Evolutionary conservation across 345 rosid genomes (phyloP).

Genomic region (Rhizophora apiculata): DNA sequence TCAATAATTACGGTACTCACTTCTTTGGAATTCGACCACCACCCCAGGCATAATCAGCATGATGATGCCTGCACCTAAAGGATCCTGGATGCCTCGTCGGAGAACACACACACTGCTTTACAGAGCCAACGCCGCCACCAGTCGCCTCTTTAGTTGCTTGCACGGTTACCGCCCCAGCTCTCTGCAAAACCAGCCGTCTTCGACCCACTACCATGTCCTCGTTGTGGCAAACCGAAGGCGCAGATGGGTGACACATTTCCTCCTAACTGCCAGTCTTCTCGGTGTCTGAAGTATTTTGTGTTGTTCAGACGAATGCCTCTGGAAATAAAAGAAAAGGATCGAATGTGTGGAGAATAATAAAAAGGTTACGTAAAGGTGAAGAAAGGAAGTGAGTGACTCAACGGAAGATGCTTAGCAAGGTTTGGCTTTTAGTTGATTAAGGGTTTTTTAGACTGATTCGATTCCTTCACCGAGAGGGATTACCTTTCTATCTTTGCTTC

Average conservation of each 20-base stretch:
- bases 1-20: background rate
- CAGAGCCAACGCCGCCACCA: slow-evolving; percentile 12
- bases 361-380: background rate
- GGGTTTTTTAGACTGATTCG: slow-evolving; percentile 20
- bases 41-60: slow-evolving; percentile 48
- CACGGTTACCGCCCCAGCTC: background rate
- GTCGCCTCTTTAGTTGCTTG: slow-evolving; percentile 8
- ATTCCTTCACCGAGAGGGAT: slow-evolving; percentile 15
- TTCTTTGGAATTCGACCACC: slow-evolving; percentile 9
- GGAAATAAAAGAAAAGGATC: slow-evolving; percentile 14
- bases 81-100: slow-evolving; percentile 79
- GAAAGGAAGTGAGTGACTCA: slow-evolving; percentile 28
- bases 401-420: slow-evolving; percentile 26
- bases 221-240: slow-evolving; percentile 4
- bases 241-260: slow-evolving; percentile 28
- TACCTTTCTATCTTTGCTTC: slow-evolving; percentile 6
- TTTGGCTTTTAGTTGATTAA: slow-evolving; percentile 6
- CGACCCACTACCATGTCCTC: slow-evolving; percentile 8
- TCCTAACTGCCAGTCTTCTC: background rate
- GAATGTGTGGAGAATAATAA: background rate
- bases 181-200: slow-evolving; percentile 20
- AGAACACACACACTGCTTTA: slow-evolving; percentile 58
- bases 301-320: background rate
- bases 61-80: slow-evolving; percentile 75
- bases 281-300: background rate